Base-by-base conservation (phyloP, 2,329 filamentous ascomycete species). In the Periglandula ipomoeae region DNA sequence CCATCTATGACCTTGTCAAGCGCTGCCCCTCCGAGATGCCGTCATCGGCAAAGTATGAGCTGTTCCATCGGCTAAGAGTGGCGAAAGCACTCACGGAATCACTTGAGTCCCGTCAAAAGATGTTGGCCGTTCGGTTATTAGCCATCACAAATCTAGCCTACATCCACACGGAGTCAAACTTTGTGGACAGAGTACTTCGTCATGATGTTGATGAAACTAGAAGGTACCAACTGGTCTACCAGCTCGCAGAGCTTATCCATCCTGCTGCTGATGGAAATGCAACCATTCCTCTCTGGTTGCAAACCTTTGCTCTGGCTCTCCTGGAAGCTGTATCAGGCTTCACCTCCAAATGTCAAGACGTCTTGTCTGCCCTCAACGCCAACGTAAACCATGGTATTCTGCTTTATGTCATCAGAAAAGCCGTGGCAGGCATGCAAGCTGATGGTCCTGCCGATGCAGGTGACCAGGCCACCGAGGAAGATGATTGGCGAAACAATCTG, bases 341-440 rank as follows among this genome's bases (percentile, higher is more conserved):
- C 62, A 84, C 86, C 58, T 71, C 76, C 49, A 90, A 89, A 60
- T 79, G 84, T 26, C 72, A 81, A 30, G 93, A 98, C 63, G 85
- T 98, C 22, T 83, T 89, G 54, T 83, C 88, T 38, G 89, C 93
- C n/a, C 72, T 99, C 38, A 95, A 89, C 59, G 88, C 94, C 47
- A 95, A 91, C 57, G 91, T 97, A 34, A 97, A 95, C 59, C 94
- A 98, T 59, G 94, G 93, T 13, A 85, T 97, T 26, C 75, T 99
- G 40, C 85, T 97, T 56, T 97, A 96, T 60, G 79, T 96, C 56
- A 85, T 95, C 44, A 81, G 91, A 49, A 96, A 95, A 66, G 87
- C 89, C 9, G 87, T 97, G 50, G 84, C 85, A 17, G 87, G 89
- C 54, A 84, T 98, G 70, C 81, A 76, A 50, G 71, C 71, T 17